Evolutionary conservation across 2,329 filamentous ascomycete genomes (phyloP), one percentile per base, ranked within the genome.

Genomic region (Emmonsiellopsis sp.): DNA sequence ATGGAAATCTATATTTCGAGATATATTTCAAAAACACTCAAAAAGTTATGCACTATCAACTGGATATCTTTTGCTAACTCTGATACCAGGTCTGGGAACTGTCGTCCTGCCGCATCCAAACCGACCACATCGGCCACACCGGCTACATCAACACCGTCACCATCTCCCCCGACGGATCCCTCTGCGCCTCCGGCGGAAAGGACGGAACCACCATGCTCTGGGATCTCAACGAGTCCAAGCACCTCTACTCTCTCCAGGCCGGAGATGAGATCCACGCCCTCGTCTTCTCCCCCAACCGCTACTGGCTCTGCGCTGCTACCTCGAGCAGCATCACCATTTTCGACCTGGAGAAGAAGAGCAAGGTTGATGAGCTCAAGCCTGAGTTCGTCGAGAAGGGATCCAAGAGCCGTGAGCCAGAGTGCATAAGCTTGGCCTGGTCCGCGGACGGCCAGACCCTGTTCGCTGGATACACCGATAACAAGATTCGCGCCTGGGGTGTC

Each of bases 291-390:
- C 93, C 93, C 73, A 98, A 98, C 89, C 87, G 93, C 77, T 98
- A 98, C 89, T 98, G 93, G 93, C 86, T 98, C 67, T 98, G 93
- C 84, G 93, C 93, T 73, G 93, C 93, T 74, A 98, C 93, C 62
- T 83, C 89, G 73, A 89, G 84, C 80, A 90, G 85, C 84, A 97
- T 98, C 84, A 96, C 96, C 84, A 97, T 98, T 84, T 98, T 98
- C 81, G 93, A 98, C 73, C 85, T 98, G 67, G 93, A 98, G 89
- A 98, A 98, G 91, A 98, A 98, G 91, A 94, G 86, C 87, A 97
- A 96, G 87, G 92, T 97, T 73, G 92, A 97, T 70, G 93, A 97
- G 85, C 86, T 98, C 77, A 96, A 95, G 87, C 92, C 92, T 66
- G 93, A 98, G 77, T 95, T 93, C 82, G 82, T 90, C 72, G 83